These are phyloP conservation scores for Fusarium lyarnte DNA, from an alignment of 2,329 filamentous ascomycete species.

Conservation along the genomic window DNA sequence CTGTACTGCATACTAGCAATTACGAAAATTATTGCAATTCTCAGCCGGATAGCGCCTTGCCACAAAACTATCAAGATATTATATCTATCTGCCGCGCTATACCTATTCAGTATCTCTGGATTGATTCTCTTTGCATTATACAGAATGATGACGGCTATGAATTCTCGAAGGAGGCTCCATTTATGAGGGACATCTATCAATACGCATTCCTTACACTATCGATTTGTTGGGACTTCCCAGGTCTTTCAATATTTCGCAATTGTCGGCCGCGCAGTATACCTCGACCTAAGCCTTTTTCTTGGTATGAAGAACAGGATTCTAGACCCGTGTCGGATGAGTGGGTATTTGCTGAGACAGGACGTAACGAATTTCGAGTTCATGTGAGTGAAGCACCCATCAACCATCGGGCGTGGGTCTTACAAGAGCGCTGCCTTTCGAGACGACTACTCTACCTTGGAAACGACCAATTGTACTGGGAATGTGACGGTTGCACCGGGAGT, in stretches of 20 bases:
- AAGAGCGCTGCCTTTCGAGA: neutral
- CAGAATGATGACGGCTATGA: neutral
- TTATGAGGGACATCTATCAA: neutral
- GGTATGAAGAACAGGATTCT: neutral
- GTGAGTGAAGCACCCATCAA: neutral
- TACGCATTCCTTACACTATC: neutral
- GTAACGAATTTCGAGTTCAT: rapidly evolving
- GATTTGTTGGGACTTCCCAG: neutral
- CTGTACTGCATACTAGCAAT: rapidly evolving
- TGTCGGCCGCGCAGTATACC: neutral
- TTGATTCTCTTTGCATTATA: neutral
- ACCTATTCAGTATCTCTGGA: neutral
- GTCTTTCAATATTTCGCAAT: rapidly evolving
- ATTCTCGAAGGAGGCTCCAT: neutral
- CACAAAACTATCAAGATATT: neutral
- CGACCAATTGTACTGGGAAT: neutral
- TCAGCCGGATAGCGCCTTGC: neutral
- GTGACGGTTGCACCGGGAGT: rapidly evolving
- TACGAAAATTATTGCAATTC: rapidly evolving
- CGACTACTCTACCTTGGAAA: neutral
- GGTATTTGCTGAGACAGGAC: rapidly evolving
- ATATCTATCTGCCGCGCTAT: neutral
- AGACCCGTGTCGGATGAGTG: rapidly evolving
- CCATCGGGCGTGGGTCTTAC: neutral
- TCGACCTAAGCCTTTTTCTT: too few species aligned